A percentile compares a stretch with the other conserved stretches of the same genome.
Conservation (phyloP, 2,329 filamentous ascomycete species). For the Fusarium sacchari region DNA sequence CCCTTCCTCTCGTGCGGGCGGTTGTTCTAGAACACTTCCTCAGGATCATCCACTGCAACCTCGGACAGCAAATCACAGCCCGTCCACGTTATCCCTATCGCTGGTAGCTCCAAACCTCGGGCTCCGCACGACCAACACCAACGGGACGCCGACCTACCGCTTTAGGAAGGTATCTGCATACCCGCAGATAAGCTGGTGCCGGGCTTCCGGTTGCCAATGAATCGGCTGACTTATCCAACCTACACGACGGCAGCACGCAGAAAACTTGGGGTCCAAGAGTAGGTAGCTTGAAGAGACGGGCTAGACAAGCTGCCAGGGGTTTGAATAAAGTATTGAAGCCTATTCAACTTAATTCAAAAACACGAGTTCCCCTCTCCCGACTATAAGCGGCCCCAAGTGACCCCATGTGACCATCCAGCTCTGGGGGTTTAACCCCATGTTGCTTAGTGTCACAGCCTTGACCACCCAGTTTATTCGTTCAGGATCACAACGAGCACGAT, state of each 20-base stretch:
- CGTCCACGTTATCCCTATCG: background rate
- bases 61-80: background rate
- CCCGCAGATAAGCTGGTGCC: slow-evolving; percentile 25
- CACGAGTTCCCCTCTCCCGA: background rate
- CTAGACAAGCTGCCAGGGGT: background rate
- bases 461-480: background rate
- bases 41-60: background rate
- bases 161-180: slow-evolving; percentile 9
- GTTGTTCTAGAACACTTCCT: slow-evolving; percentile 26
- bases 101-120: background rate
- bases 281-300: too few relatives aligned
- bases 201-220: slow-evolving; percentile 11
- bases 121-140: background rate
- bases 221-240: background rate
- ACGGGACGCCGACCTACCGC: background rate
- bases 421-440: background rate
- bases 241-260: background rate
- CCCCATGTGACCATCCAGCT: slow-evolving; percentile 1
- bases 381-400: background rate
- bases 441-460: background rate
- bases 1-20: background rate
- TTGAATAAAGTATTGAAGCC: background rate
- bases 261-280: background rate
- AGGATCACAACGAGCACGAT: background rate
- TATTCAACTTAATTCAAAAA: too few relatives aligned